Evolutionary conservation across 73 alveolate species (phyloP).

Genomic region (Paramecium primaurelia): DNA sequence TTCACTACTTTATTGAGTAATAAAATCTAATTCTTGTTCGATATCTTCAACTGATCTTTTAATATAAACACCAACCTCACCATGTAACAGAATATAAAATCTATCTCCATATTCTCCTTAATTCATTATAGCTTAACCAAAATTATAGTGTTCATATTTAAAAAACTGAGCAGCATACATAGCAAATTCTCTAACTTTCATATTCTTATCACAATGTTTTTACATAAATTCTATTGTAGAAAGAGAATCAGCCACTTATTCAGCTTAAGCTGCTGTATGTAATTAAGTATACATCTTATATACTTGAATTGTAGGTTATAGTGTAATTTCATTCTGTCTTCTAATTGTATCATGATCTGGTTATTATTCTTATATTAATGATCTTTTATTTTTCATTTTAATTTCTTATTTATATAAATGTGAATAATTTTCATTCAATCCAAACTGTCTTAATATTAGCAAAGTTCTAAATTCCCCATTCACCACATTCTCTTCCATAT

Average conservation of each 20-base stretch:
- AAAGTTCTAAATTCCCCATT: conserved; percentile 65
- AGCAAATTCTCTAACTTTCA: conserved; percentile 7
- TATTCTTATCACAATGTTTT: not conserved
- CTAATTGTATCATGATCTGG: not conserved
- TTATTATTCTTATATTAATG: not conserved
- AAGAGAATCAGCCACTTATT: conserved; percentile 5
- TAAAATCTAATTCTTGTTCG: not conserved
- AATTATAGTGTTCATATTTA: not conserved
- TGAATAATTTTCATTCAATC: not conserved
- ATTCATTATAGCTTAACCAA: not conserved
- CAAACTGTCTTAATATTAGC: conserved; percentile 66
- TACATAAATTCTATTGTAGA: not conserved
- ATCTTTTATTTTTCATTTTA: conserved; percentile 21
- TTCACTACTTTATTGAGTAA: not conserved
- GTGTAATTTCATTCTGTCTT: not conserved
- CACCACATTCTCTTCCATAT: conserved; percentile 83
- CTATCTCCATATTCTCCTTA: conserved; percentile 43
- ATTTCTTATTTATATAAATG: not conserved
- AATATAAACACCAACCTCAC: conserved; percentile 29
- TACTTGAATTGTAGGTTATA: not conserved
- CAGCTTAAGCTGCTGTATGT: not conserved
- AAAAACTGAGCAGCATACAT: conserved; percentile 1
- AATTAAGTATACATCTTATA: not conserved
- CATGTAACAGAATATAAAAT: not conserved
- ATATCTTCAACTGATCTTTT: not conserved